These are phyloP conservation scores for Mortierella sp. DNA, from an alignment of 371 early-diverging fungal species.

Conservation along the genomic window DNA sequence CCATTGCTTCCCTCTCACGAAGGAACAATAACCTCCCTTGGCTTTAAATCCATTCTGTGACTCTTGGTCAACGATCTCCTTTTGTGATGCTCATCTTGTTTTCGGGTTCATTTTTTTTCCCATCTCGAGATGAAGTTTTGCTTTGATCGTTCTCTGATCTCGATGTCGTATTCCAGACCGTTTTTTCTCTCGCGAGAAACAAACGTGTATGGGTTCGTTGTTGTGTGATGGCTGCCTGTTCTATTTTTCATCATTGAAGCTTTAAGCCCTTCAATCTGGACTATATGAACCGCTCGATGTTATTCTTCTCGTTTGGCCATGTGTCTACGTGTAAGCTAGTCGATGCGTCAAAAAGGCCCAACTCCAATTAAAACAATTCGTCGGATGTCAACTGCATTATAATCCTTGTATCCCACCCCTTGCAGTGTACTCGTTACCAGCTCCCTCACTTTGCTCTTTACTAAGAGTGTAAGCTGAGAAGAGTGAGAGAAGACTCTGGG, in stretches of 20 bases:
- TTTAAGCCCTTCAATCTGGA: neutral
- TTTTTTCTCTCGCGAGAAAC: conserved; percentile 27
- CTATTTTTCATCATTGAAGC: neutral
- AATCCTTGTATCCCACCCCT: conserved; percentile 11
- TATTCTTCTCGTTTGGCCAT: neutral
- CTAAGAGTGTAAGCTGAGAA: neutral
- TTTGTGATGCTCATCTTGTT: conserved; percentile 11
- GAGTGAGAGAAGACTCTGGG: neutral
- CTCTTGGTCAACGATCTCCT: conserved; percentile 18
- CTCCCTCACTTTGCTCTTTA: conserved; percentile 2
- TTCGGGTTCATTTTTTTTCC: neutral
- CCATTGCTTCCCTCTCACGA: neutral
- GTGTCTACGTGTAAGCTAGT: conserved; percentile 13
- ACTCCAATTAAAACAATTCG: conserved; percentile 61
- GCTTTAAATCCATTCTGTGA: conserved; percentile 55
- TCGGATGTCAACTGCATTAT: conserved; percentile 56
- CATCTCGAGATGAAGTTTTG: conserved; percentile 5
- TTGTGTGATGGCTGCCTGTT: conserved; percentile 47
- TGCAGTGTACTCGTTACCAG: conserved; percentile 9
- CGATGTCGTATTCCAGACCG: conserved; percentile 48
- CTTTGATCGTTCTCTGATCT: conserved; percentile 1
- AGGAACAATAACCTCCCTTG: conserved; percentile 22
- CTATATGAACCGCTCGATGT: conserved; percentile 21
- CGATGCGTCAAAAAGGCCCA: conserved; percentile 26
- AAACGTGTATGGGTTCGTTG: conserved; percentile 53